A percentile compares a stretch with the other conserved stretches of the same genome.
phyloP scores from a whole-genome alignment of 768 basidiomycete species.

The Termitomyces sp. region DNA sequence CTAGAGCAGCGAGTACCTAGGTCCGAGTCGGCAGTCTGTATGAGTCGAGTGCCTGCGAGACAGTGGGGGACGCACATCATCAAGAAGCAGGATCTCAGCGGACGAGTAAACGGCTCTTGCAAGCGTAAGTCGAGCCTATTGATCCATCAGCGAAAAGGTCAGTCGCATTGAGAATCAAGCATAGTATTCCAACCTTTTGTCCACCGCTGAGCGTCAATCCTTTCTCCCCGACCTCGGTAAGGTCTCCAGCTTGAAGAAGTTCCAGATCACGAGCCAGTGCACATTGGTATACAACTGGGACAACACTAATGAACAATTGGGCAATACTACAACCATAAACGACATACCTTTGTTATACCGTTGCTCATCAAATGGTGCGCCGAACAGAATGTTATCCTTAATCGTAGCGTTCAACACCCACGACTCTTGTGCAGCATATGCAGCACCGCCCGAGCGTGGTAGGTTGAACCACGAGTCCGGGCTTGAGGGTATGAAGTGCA shows the following conservation, averaged over 20 bases:
- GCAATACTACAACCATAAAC: not conserved
- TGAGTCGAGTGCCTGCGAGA: conserved; percentile 27
- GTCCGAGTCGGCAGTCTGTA: not conserved
- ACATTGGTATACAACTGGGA: conserved; percentile 54
- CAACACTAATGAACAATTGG: not conserved
- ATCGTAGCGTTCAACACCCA: conserved; percentile 84
- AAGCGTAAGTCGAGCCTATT: conserved; percentile 44
- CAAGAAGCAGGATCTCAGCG: conserved; percentile 59
- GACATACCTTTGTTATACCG: conserved; percentile 59
- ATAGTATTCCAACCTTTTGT: conserved; percentile 29
- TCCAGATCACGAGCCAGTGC: conserved; percentile 68
- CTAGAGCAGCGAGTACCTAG: not conserved
- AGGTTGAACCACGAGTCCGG: conserved; percentile 59
- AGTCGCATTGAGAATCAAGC: not conserved
- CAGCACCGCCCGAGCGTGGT: conserved; percentile 60
- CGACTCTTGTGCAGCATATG: conserved; percentile 79
- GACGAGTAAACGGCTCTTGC: conserved; percentile 41
- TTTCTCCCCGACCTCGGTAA: conserved; percentile 71
- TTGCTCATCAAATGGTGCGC: conserved; percentile 66
- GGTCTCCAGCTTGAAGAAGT: conserved; percentile 61
- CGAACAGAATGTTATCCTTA: conserved; percentile 79
- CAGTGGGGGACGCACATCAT: conserved; percentile 67
- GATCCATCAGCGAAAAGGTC: conserved; percentile 27
- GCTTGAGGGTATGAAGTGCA: conserved; percentile 53
- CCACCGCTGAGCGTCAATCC: conserved; percentile 54